Evolutionary conservation across 2,329 filamentous ascomycete genomes (phyloP).

Genomic region (Cladobotryum mycophilum): DNA sequence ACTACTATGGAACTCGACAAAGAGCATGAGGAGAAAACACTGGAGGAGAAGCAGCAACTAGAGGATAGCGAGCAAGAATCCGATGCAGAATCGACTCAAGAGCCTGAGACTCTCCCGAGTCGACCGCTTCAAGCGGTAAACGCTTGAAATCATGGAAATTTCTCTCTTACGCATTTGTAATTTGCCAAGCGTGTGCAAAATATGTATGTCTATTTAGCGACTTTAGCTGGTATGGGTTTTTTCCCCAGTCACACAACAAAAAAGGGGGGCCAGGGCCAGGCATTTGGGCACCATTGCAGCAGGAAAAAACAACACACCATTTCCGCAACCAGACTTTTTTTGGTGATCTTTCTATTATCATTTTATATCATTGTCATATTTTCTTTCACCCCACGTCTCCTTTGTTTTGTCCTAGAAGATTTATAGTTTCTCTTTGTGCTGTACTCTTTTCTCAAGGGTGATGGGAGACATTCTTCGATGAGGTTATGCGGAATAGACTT

Average conservation of each 20-base stretch:
- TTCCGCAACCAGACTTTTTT: background rate
- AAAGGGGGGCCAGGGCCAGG: too few species aligned
- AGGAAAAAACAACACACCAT: too few species aligned
- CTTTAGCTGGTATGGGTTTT: constrained; percentile 1
- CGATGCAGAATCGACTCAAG: constrained; percentile 23
- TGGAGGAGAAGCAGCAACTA: background rate
- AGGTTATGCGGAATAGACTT: constrained; percentile 6
- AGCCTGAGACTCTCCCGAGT: constrained; percentile 23
- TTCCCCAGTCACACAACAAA: too few species aligned
- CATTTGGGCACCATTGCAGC: too few species aligned
- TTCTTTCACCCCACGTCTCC: background rate
- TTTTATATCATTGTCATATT: background rate
- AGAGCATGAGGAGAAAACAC: constrained; percentile 15
- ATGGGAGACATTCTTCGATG: constrained; percentile 5
- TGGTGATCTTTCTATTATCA: background rate
- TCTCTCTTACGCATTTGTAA: constrained; percentile 3
- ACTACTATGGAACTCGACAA: constrained; percentile 4
- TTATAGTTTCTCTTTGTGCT: background rate
- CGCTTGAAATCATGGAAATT: constrained; percentile 21
- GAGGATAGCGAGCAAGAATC: constrained; percentile 22
- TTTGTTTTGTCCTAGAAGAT: background rate
- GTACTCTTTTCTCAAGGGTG: constrained; percentile 1
- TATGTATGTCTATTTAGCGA: constrained; percentile 23
- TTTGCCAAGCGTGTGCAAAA: constrained; percentile 14
- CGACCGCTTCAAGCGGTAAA: constrained; percentile 27